Base-by-base conservation (phyloP, 1,284 basidiomycete species). In the Sphaerobolus stellatus region DNA sequence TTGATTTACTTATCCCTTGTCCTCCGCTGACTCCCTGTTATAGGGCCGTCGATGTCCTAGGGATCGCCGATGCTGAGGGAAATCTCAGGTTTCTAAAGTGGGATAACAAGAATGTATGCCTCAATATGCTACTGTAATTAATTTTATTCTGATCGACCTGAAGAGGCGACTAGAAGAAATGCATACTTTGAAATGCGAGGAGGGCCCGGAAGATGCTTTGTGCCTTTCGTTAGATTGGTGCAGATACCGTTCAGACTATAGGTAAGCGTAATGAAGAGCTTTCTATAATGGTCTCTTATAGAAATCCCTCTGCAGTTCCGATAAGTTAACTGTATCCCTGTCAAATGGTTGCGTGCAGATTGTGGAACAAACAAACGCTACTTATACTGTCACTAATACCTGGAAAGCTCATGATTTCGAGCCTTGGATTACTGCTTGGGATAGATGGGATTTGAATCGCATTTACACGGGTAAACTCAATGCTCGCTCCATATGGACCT, bases 331-430 rank as follows among this genome's bases (percentile, higher is more conserved):
- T 22, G 84, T 84, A 6, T 96, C 94, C 3, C 75, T 92, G 14
- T 96, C 94, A 0, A 79, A 87, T 59, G 92, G 94, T 4, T 77
- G 74, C 1, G 66, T 97, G 18, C 78, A 82, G 20, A 71, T 90
- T 16, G 71, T 95, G 5, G 71, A 67, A 30, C 76, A 79, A 2
- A 69, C 71, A 22, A 69, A 76, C 0, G 64, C 67, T 3, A 71
- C 73, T 8, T 68, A 90, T 13, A 51, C 66, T 0, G 66, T 86
- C 1, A 69, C 70, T 2, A 67, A 79, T 16, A 75, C 74, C 2
- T 99, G 96, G 95, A 74, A 81, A 54, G 96, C 92, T 5, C 97
- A 99, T 66, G 92, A 94, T 57, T 88, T 85, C 64, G 97, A 99
- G 68, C 90, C 96, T 0, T 99, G 97, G 97, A 86, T 94, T 46